Evolutionary conservation across 805 yeast species (phyloP).

Genomic region (Pichia gijzeniarum): DNA sequence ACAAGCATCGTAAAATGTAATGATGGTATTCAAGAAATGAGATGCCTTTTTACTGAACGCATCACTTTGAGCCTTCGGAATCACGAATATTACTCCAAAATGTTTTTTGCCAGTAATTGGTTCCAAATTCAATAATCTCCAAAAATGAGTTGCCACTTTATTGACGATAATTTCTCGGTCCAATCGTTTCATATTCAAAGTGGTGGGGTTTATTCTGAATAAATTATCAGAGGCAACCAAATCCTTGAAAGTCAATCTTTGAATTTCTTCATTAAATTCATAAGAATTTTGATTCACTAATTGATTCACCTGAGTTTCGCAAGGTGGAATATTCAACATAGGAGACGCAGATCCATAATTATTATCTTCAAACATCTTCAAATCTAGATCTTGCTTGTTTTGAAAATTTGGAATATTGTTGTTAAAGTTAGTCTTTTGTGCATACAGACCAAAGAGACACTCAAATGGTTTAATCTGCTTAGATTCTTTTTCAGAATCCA

Average conservation of each 20-base stretch:
- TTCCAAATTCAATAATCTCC: slow-evolving; percentile 52
- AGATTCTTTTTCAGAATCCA: slow-evolving; percentile 15
- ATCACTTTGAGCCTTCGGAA: slow-evolving; percentile 17
- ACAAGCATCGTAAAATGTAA: slow-evolving; percentile 40
- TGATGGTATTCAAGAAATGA: slow-evolving; percentile 36
- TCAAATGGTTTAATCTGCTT: slow-evolving; percentile 20
- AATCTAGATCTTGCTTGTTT: not conserved
- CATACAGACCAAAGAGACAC: slow-evolving; percentile 19
- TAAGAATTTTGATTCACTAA: not conserved
- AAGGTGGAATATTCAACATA: slow-evolving; percentile 13
- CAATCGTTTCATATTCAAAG: slow-evolving; percentile 30
- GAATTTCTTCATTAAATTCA: not conserved
- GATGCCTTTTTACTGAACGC: slow-evolving; percentile 27
- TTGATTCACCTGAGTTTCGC: not conserved
- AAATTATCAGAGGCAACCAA: slow-evolving; percentile 19
- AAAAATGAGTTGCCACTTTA: slow-evolving; percentile 43
- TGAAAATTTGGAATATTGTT: not conserved
- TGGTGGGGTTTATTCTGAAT: slow-evolving; percentile 33
- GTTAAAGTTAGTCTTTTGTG: not conserved
- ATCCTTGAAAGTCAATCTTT: slow-evolving; percentile 11
- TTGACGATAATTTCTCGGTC: slow-evolving; percentile 39
- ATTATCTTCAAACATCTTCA: slow-evolving; percentile 31
- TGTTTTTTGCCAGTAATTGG: slow-evolving; percentile 47
- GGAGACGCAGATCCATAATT: slow-evolving; percentile 32
- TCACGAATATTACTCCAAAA: slow-evolving; percentile 45